Evolutionary conservation across 2,329 filamentous ascomycete species (phyloP), one percentile per base, ranked within the genome.

Genomic region (Fusarium drepaniforme): DNA sequence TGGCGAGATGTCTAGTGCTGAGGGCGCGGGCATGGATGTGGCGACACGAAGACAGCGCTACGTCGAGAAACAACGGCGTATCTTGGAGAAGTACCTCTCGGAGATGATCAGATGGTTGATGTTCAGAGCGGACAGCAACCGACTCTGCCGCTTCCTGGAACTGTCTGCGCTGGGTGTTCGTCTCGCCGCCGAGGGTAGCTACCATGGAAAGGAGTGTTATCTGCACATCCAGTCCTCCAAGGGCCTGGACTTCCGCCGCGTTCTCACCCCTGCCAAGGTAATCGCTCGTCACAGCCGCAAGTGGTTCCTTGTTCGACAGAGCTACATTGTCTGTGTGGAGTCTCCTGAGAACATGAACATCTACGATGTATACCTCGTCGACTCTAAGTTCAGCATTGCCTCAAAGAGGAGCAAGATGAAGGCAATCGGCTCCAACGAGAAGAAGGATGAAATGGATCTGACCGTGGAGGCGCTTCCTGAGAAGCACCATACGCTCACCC

Each of bases 301-400:
- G 82, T 99, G 97, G 97, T 99, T 99, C 81, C 87, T 98, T 23
- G 95, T 99, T n/a, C 90, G 97, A 62, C 96, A 98, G 83, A 98
- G 95, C 85, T 99, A 99, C 80, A 93, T 99, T 70, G 96, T 98
- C 53, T 98, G 96, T 77, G 96, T 98, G n/a, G 96, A 98, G 81
- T 98, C 97, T 0, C 97, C 97, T 0, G 96, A 98, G 82, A 97
- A 97, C 78, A 97, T 98, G 93, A 96, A 98, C 79, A 97, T 98
- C 38, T 98, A 98, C 82, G 97, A 99, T 84, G 97, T 99, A 25
- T 98, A 98, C 82, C 88, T 99, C n/a, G 94, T 98, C 30, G 97
- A 99, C 81, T 89, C 93, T 2, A 93, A 94, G 78, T 99, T 99
- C 84, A 88, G 90, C 63, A 92, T 98, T 60, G 92, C 95, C 73